phyloP scores from a whole-genome alignment of 1,284 basidiomycete genomes.

The Tilletia caries region DNA sequence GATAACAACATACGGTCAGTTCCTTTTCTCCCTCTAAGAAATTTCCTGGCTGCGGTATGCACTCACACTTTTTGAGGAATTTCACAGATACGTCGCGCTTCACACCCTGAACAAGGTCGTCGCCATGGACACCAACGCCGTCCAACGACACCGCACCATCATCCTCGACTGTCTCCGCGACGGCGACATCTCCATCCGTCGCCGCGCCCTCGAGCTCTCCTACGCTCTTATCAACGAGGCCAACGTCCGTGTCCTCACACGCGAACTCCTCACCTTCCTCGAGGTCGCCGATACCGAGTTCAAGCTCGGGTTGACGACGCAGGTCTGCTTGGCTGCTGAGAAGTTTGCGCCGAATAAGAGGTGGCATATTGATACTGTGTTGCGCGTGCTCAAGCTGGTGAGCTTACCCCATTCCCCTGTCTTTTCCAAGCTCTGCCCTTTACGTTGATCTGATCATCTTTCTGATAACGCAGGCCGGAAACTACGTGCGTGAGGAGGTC shows the following conservation, averaged over 20 bases:
- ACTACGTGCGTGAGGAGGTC: conserved; percentile 95
- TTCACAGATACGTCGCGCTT: conserved; percentile 82
- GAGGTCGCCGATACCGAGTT: conserved; percentile 99
- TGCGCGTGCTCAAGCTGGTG: conserved; percentile 86
- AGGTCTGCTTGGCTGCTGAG: conserved; percentile 93
- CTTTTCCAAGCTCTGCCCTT: background rate
- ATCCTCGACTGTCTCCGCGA: conserved; percentile 97
- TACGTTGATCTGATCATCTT: background rate
- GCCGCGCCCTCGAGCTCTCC: conserved; percentile 91
- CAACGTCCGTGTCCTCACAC: conserved; percentile 86
- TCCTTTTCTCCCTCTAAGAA: background rate
- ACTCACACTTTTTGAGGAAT: no score
- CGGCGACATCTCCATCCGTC: conserved; percentile 95
- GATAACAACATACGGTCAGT: conserved; percentile 74
- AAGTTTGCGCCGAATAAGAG: conserved; percentile 94
- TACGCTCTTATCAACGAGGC: conserved; percentile 95
- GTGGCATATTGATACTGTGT: conserved; percentile 98
- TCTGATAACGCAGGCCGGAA: conserved; percentile 70
- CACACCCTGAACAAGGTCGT: conserved; percentile 99
- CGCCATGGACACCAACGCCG: conserved; percentile 94
- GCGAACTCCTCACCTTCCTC: conserved; percentile 90
- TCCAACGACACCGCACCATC: conserved; percentile 94
- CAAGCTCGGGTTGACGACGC: conserved; percentile 95
- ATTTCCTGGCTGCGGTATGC: no score
- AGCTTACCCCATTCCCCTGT: conserved; percentile 48